These are phyloP conservation scores for Coniochaeta sp. DNA, from an alignment of 2,329 filamentous ascomycete species.

Conservation along the genomic window DNA sequence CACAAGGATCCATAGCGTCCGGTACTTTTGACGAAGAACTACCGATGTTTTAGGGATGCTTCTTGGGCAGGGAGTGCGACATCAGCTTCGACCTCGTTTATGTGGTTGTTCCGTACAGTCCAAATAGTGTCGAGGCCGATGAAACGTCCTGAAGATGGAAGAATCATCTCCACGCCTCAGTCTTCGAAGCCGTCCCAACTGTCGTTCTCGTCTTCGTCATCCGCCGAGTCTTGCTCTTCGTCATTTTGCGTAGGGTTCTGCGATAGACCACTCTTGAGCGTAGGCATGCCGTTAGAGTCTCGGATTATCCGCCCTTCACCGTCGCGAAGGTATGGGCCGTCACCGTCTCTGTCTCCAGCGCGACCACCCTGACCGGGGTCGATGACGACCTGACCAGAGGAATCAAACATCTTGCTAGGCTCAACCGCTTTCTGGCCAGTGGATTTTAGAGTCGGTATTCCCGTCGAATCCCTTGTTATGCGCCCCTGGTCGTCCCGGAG, in stretches of 20 bases:
- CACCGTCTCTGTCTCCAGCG: neutral
- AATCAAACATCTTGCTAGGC: neutral
- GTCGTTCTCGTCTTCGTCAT: neutral
- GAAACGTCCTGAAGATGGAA: too few species aligned
- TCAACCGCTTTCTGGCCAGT: conserved; percentile 11
- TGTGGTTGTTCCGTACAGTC: too few species aligned
- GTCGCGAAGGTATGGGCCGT: neutral
- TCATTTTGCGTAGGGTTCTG: neutral
- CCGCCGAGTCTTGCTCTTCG: neutral
- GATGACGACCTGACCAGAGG: neutral
- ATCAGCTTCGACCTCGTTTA: too few species aligned
- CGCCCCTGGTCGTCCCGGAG: conserved; percentile 19
- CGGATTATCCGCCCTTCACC: neutral
- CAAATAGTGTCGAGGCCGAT: too few species aligned
- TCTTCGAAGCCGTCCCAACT: conserved; percentile 1
- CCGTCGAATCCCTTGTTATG: conserved; percentile 20
- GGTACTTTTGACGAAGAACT: too few species aligned
- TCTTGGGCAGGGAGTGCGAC: too few species aligned
- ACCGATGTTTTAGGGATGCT: too few species aligned
- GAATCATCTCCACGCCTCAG: neutral
- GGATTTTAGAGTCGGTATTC: conserved; percentile 21
- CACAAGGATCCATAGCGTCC: neutral
- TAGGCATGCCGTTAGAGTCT: conserved; percentile 1
- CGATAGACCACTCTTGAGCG: neutral
- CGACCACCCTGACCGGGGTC: neutral